Evolutionary conservation across 1,284 basidiomycete genomes (phyloP), one percentile per base, ranked within the genome.

Genomic region (Somion occarium): DNA sequence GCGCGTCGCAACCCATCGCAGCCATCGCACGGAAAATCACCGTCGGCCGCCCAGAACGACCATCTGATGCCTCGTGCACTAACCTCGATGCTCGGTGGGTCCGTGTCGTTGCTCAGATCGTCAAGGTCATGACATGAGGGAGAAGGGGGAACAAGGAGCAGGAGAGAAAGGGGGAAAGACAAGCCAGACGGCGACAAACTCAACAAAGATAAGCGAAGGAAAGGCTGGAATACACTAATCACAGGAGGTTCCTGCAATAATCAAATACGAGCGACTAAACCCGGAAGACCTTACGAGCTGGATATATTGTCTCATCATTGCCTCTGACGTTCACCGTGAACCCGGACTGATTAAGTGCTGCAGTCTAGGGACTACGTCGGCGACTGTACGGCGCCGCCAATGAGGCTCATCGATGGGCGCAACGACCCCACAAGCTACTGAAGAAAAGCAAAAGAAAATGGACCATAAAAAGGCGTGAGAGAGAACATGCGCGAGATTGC

Each of bases 1-100:
- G n/a, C n/a, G n/a, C n/a, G n/a, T n/a, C n/a, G n/a, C n/a, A n/a
- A n/a, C n/a, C n/a, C 20, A 41, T 41, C 39, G 9, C 7, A 7
- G 18, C 7, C 39, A 7, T 19, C 7, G 18, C 19, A 22, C 39
- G 39, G 39, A 7, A 9, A 5, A 41, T 9, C n/a, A n/a, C 34
- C n/a, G 11, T 37, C 34, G 9, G n/a, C 34, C 34, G 34, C 34
- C 34, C 34, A 37, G 34, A 37, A 37, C 34, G 34, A 11, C 34
- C 34, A 37, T 37, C 30, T 34, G 30, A 34, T 34, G 30, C 30
- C 39, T 22, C 39, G 20, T 22, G 39, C 9, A 19, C 55, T 56
- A 46, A 56, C 55, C 55, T 56, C 45, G 52, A 49, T 51, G 46
- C 48, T 56, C 55, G 15, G 15, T 34, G 30, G 30, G 30, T 7